These are phyloP conservation scores for Senna tora DNA, from an alignment of 306 rosid genomes.

Conservation along the genomic window DNA sequence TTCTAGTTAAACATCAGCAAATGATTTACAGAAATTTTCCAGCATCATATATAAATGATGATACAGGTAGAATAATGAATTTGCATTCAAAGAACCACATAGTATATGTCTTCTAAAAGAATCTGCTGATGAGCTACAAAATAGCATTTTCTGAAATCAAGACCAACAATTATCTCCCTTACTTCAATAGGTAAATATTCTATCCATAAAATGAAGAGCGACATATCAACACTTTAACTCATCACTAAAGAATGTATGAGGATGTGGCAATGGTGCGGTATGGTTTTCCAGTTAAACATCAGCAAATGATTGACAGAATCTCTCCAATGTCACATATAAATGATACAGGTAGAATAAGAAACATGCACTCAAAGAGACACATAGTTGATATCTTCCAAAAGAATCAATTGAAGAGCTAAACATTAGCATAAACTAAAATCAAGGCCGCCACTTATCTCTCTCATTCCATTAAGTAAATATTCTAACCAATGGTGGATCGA, in stretches of 20 bases:
- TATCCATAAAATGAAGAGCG: conserved; percentile 32
- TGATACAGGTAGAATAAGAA: not conserved
- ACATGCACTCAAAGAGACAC: not conserved
- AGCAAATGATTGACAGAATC: not conserved
- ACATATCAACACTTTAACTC: conserved; percentile 44
- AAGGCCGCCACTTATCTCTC: not conserved
- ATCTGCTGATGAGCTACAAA: no score
- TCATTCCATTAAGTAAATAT: not conserved
- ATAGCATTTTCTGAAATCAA: no score
- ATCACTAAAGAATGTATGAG: conserved; percentile 20
- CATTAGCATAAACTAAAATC: not conserved
- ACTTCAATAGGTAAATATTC: no score
- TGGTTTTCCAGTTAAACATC: not conserved
- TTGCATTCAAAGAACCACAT: not conserved
- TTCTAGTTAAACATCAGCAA: not conserved
- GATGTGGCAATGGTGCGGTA: no score
- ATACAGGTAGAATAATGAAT: not conserved
- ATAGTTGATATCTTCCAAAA: not conserved
- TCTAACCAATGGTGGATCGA: not conserved
- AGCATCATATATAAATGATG: not conserved
- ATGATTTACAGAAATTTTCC: not conserved
- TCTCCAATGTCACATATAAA: not conserved
- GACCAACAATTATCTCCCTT: no score
- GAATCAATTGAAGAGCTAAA: not conserved
- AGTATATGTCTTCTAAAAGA: no score